A percentile compares a stretch with the other conserved stretches of the same genome.
Evolutionary conservation across 1,284 basidiomycete genomes (phyloP).

Genomic region (Sporisorium sorghi): DNA sequence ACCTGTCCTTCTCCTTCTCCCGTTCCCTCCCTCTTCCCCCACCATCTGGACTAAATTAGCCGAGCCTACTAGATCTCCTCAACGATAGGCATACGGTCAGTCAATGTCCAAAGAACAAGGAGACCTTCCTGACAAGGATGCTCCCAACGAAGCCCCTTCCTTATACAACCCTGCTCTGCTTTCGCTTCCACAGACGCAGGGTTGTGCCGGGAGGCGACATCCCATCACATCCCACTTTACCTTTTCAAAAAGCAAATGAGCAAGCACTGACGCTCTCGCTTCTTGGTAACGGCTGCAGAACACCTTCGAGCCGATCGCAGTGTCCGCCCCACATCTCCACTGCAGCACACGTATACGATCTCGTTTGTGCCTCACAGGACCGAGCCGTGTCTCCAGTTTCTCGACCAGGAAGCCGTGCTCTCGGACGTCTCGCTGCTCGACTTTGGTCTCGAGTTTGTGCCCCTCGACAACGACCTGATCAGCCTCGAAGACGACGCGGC

Average conservation of each 20-base stretch:
- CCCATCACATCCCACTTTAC: conserved; percentile 10
- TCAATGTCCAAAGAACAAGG: conserved; percentile 61
- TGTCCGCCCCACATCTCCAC: conserved; percentile 44
- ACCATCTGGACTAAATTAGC: conserved; percentile 55
- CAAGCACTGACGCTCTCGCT: conserved; percentile 9
- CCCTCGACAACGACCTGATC: conserved; percentile 81
- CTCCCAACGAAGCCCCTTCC: conserved; percentile 56
- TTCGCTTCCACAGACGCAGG: conserved; percentile 40
- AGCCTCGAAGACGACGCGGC: conserved; percentile 60
- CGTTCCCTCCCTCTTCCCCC: background rate
- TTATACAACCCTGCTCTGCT: conserved; percentile 52
- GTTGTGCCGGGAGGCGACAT: conserved; percentile 59
- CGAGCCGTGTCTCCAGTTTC: conserved; percentile 74
- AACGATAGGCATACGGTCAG: conserved; percentile 59
- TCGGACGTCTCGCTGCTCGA: conserved; percentile 70
- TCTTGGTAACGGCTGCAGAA: conserved; percentile 72
- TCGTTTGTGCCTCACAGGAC: conserved; percentile 89
- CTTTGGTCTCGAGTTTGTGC: conserved; percentile 92
- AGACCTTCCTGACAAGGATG: conserved; percentile 58
- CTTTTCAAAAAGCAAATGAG: background rate
- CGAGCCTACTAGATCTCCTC: conserved; percentile 49
- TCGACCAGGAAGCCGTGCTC: conserved; percentile 47
- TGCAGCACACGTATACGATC: conserved; percentile 85
- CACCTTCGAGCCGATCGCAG: conserved; percentile 76
- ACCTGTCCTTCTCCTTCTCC: background rate